A percentile compares a stretch with the other conserved stretches of the same genome.
Conservation (phyloP, 148 eudicot species). For the Nyssa sinensis region DNA sequence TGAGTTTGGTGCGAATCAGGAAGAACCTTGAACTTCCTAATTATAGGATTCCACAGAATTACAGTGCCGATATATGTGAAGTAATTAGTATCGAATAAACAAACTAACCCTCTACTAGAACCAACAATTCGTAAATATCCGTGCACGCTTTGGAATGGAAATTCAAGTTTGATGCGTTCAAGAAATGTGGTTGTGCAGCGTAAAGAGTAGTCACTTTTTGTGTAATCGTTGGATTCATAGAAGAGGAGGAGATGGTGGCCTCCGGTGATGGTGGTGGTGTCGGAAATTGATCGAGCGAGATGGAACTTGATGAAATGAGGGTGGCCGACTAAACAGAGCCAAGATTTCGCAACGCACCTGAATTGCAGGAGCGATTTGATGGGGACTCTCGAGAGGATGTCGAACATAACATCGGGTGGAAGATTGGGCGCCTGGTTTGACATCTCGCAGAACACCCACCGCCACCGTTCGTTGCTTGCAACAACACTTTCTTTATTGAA, state of each 20-base stretch:
- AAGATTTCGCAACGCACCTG: constrained; percentile 7
- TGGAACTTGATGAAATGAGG: constrained; percentile 18
- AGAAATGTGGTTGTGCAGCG: neutral
- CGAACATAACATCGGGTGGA: constrained; percentile 16
- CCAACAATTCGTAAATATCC: constrained; percentile 34
- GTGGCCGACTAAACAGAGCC: constrained; percentile 4
- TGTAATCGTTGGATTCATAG: constrained; percentile 23
- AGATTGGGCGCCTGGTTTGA: constrained; percentile 8
- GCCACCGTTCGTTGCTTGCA: too few relatives aligned
- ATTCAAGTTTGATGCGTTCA: constrained; percentile 10
- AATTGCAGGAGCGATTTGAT: constrained; percentile 16
- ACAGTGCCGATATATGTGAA: constrained; percentile 11
- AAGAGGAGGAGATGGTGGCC: constrained; percentile 16
- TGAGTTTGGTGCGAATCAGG: neutral
- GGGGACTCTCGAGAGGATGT: constrained; percentile 19
- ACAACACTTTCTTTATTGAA: too few relatives aligned
- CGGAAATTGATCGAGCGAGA: constrained; percentile 7
- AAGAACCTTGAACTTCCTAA: constrained; percentile 22
- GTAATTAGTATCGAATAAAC: constrained; percentile 31
- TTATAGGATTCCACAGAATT: constrained; percentile 29
- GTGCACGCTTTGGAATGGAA: constrained; percentile 23
- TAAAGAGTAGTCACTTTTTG: constrained; percentile 9
- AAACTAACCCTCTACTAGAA: constrained; percentile 25
- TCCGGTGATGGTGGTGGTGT: constrained; percentile 11
- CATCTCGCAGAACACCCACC: too few relatives aligned